These are phyloP conservation scores for Populus trichocarpa DNA, from an alignment of 441 rosid genomes.

Conservation along the genomic window DNA sequence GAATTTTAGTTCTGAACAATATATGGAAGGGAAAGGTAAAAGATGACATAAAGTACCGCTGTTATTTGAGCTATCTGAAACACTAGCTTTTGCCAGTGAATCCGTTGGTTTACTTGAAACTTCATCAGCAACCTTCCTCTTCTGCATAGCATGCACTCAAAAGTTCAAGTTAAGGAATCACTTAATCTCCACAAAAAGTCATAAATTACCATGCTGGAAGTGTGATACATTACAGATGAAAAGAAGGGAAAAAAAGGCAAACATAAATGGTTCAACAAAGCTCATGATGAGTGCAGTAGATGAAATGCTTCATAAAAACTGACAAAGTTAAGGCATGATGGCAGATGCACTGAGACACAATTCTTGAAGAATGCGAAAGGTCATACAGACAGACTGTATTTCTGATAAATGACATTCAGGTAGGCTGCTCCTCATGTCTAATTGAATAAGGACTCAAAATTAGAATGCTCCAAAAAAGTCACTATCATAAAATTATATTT, in stretches of 20 bases:
- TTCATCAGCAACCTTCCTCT: slow-evolving; percentile 56
- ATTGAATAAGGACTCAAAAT: neutral
- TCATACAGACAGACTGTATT: neutral
- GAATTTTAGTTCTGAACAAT: neutral
- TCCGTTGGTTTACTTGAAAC: slow-evolving; percentile 51
- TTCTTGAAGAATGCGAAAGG: neutral
- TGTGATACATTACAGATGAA: neutral
- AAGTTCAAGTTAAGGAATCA: neutral
- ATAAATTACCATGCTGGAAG: neutral
- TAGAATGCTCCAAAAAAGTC: neutral
- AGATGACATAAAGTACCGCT: slow-evolving; percentile 31
- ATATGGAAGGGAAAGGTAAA: neutral
- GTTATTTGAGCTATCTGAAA: slow-evolving; percentile 21
- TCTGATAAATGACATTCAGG: neutral
- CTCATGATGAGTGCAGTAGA: neutral
- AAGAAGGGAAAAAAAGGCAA: neutral
- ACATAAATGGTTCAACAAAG: neutral
- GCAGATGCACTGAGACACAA: neutral
- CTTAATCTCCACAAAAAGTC: neutral
- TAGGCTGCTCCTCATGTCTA: neutral
- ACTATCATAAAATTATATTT: neutral
- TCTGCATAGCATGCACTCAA: slow-evolving; percentile 37
- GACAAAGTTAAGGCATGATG: neutral
- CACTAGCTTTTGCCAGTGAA: slow-evolving; percentile 36
- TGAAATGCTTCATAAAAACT: neutral